A percentile compares a stretch with the other conserved stretches of the same genome.
Conservation (phyloP, 768 basidiomycete genomes). For the Pisolithus tinctorius region DNA sequence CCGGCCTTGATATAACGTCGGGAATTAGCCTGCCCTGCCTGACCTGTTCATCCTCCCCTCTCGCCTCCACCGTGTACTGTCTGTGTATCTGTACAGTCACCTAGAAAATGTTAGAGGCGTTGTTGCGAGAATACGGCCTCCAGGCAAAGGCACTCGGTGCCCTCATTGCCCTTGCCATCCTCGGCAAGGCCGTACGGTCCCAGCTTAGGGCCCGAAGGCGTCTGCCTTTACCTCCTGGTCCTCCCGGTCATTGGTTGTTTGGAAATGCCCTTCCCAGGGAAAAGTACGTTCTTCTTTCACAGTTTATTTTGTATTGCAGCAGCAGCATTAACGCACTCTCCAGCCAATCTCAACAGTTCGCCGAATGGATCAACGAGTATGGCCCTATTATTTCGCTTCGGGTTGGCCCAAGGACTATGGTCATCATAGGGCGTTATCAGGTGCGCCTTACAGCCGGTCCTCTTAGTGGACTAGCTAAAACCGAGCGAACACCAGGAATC, state of each 20-base stretch:
- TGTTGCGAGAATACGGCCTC: conserved; percentile 2
- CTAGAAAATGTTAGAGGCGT: conserved; percentile 4
- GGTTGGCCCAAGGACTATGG: conserved; percentile 34
- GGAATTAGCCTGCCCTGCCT: too few relatives aligned
- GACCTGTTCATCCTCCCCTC: too few relatives aligned
- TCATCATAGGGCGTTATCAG: conserved; percentile 33
- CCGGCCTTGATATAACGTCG: too few relatives aligned
- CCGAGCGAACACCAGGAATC: conserved; percentile 36
- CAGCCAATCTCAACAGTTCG: conserved; percentile 37
- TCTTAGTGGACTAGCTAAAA: not conserved
- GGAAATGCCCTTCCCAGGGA: conserved; percentile 21
- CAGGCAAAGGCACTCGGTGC: conserved; percentile 13
- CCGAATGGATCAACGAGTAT: conserved; percentile 54
- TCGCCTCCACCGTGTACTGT: too few relatives aligned
- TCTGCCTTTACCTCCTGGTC: conserved; percentile 24
- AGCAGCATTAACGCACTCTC: too few relatives aligned
- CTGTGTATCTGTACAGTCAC: too few relatives aligned
- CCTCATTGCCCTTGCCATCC: conserved; percentile 13
- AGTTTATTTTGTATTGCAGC: too few relatives aligned
- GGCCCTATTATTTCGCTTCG: conserved; percentile 55
- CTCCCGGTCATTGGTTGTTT: conserved; percentile 29
- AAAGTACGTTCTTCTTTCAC: conserved; percentile 15
- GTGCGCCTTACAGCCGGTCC: conserved; percentile 6
- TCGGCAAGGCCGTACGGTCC: conserved; percentile 5
- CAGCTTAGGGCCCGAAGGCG: conserved; percentile 6